These are phyloP conservation scores for Dovyalis caffra DNA, from an alignment of 345 rosid genomes.

Conservation along the genomic window DNA sequence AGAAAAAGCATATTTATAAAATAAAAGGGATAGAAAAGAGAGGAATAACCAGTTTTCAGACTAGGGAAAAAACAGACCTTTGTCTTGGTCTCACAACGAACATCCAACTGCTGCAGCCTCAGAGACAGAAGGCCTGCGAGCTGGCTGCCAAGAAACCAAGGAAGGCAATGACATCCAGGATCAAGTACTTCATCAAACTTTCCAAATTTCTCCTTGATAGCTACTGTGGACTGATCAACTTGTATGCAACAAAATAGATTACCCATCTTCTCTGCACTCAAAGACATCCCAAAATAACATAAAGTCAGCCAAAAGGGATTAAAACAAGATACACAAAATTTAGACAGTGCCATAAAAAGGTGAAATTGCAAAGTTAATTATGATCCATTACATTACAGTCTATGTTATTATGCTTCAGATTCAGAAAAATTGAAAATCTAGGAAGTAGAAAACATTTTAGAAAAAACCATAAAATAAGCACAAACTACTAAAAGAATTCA, in stretches of 20 bases:
- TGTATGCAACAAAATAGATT: conserved; percentile 31
- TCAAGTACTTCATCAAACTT: conserved; percentile 39
- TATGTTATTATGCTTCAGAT: too few relatives aligned
- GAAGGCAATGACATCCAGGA: conserved; percentile 47
- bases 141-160: conserved; percentile 43
- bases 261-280: conserved; percentile 35
- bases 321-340: neutral
- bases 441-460: neutral
- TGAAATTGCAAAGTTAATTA: too few relatives aligned
- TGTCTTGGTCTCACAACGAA: conserved; percentile 46
- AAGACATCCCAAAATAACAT: neutral
- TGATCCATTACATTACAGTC: neutral
- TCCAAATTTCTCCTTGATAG: conserved; percentile 41
- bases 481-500: neutral
- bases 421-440: neutral
- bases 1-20: neutral
- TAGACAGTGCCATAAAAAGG: too few relatives aligned
- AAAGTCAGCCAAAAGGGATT: neutral
- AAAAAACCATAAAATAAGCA: neutral
- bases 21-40: neutral
- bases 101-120: conserved; percentile 45
- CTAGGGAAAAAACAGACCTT: conserved; percentile 18
- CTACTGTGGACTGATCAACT: conserved; percentile 43
- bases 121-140: conserved; percentile 38
- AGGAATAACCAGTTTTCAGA: neutral